Percentiles rank a stretch among this genome's conserved stretches.
Conservation (phyloP, 1,284 basidiomycete species). For the Rhodotorula sp. region DNA sequence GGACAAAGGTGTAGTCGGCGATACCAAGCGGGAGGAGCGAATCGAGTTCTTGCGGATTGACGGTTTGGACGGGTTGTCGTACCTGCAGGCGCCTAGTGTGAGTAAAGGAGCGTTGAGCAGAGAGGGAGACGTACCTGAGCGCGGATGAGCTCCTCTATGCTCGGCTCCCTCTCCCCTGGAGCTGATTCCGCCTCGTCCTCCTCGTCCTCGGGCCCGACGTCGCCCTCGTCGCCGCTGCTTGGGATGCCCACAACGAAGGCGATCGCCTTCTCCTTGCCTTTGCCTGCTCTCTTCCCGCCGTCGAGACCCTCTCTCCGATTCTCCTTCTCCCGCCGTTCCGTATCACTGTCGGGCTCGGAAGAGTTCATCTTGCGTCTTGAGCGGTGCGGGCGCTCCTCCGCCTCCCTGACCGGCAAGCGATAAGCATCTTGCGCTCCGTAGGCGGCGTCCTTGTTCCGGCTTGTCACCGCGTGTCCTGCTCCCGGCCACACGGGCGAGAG, state of each 20-base stretch:
- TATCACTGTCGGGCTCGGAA: neutral
- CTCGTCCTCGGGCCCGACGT: neutral
- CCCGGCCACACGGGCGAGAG: neutral
- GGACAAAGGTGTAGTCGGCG: slow-evolving; percentile 52
- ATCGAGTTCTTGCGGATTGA: slow-evolving; percentile 39
- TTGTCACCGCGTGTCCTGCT: too few species aligned
- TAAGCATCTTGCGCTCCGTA: neutral
- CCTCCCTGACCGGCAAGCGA: neutral
- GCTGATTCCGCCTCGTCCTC: neutral
- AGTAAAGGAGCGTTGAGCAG: too few species aligned
- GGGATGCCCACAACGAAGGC: slow-evolving; percentile 31
- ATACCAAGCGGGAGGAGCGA: slow-evolving; percentile 52
- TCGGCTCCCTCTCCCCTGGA: slow-evolving; percentile 12
- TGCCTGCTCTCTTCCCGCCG: neutral
- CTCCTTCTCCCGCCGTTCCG: neutral
- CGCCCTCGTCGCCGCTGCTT: slow-evolving; percentile 26
- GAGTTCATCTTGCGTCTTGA: neutral
- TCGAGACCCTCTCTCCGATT: neutral
- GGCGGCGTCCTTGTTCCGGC: neutral
- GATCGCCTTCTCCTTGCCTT: slow-evolving; percentile 20
- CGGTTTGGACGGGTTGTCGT: slow-evolving; percentile 14
- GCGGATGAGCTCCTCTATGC: slow-evolving; percentile 26
- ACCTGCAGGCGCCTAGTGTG: slow-evolving; percentile 5
- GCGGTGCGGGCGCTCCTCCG: neutral
- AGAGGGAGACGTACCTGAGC: slow-evolving; percentile 21